Evolutionary conservation across 2,329 filamentous ascomycete genomes (phyloP), one percentile per base, ranked within the genome.

Genomic region (Stachybotrys chlorohalonatus): DNA sequence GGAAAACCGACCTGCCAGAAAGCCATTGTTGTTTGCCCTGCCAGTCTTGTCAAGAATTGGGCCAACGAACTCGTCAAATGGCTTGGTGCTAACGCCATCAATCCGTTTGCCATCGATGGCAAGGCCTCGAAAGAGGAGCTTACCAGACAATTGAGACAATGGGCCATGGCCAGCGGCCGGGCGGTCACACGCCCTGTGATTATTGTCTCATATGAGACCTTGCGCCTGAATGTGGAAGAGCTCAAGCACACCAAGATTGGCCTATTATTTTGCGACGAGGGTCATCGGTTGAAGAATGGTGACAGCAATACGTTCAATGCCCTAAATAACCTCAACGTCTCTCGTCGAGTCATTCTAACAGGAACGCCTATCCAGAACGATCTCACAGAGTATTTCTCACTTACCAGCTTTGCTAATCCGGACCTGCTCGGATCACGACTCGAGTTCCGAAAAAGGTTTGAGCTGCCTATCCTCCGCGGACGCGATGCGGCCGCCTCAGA

Each of bases 281-380:
- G 94, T 0, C 94, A 99, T 74, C 87, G 95, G 16, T 72, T 99
- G 59, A 99, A 99, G 71, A 99, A 99, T 63, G 91, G 90, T 55
- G 94, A 99, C 67, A 96, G 89, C 64, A 90, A 95, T 70, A 97
- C 94, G 0, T 99, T 96, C 67, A 92, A 82, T 31, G 92, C 94
- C 0, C 76, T 99, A 52, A 96, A 95, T 64, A 87, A 83, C 57
- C 77, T 99, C 15, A 95, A 96, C 64, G 94, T 99, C 31, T 87
- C 87, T 47, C 84, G 92, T 55, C 85, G 94, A 31, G 93, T 99
- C 49, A 99, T 99, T 61, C 77, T 99, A 15, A 97, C 94, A 0
- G 94, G 94, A 56, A 99, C 94, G 1, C 94, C 94, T 0, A 99
- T 99, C 56, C 94, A 99, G 65, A 99, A 99, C 64, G 94, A 99